Base-by-base conservation (phyloP, 2,329 filamentous ascomycete genomes). In the Mycosphaerella sp. region DNA sequence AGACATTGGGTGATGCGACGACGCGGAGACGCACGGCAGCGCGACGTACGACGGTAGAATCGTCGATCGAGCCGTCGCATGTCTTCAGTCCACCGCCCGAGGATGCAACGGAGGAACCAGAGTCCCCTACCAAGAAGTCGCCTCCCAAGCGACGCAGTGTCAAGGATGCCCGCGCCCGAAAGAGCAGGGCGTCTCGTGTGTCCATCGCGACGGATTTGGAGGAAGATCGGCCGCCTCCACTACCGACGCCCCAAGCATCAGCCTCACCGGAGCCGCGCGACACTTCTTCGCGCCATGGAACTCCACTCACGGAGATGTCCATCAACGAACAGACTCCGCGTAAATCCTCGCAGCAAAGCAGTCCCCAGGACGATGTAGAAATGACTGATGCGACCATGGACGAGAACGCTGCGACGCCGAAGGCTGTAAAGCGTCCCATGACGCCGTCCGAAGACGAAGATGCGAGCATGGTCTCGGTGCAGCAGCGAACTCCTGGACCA, bases 291-390 rank as follows among this genome's bases (percentile, higher is more conserved):
- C 68, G 76, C 76, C 73, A 72, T 45, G 71, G 69, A 14, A 81
- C 82, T 2, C 84, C 88, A 2, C 76, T 92, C 42, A 91, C 88
- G 11, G 76, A 79, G 39, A 75, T 79, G 21, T 80, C 79, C 40
- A 73, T 86, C 64, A 90, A 89, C 68, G 80, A 83, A 59, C 76
- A 77, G 55, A 76, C 74, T 36, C 73, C 75, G n/a, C 62, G 59
- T 36, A 62, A 66, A 32, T 51, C 51, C 6, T 56, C 56, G 21
- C 56, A 61, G 44, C 52, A 57, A 11, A 56, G 55, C 4, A 49
- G 60, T 6, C 51, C 57, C 0, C 59, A 57, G 7, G 59, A 62
- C 12, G 60, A 56, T 52, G 44, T 49, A 48, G 55, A 59, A 8
- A 52, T 56, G 52, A 56, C 55, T 14, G 59, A 59, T 40, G 53